Percentiles rank a stretch among this genome's conserved stretches.
Conservation (phyloP, 2,329 filamentous ascomycete genomes). For the Ascocoryne sarcoides region DNA sequence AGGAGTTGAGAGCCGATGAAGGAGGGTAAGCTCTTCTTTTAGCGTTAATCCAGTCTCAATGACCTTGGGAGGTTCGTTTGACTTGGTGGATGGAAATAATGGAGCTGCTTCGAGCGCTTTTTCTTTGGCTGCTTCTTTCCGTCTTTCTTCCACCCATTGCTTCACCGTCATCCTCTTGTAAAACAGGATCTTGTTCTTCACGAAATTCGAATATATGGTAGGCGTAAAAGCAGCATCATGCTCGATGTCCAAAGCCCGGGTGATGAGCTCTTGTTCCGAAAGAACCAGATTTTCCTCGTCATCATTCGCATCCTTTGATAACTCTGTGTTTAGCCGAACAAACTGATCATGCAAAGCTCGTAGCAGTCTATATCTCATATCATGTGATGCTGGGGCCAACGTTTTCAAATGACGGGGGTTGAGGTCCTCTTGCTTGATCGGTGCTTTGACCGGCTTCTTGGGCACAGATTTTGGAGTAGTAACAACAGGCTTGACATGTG, state of each 20-base stretch:
- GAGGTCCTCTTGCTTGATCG: conserved; percentile 42
- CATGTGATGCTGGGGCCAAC: conserved; percentile 46
- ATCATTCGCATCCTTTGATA: conserved; percentile 43
- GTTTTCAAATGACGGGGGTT: conserved; percentile 58
- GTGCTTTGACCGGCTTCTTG: conserved; percentile 12
- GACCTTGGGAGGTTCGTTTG: conserved; percentile 35
- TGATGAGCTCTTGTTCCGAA: conserved; percentile 58
- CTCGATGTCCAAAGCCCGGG: conserved; percentile 67
- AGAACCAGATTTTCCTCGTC: conserved; percentile 48
- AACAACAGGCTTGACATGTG: not conserved
- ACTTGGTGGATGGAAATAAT: conserved; percentile 17
- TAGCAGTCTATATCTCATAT: conserved; percentile 47
- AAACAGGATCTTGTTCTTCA: conserved; percentile 71
- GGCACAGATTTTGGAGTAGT: not conserved
- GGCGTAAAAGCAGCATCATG: conserved; percentile 62
- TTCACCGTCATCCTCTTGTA: conserved; percentile 66
- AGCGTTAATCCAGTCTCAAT: conserved; percentile 63
- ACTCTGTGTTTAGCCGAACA: conserved; percentile 55
- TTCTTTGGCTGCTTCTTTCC: conserved; percentile 34
- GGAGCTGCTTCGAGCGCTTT: conserved; percentile 23
- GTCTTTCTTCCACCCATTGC: conserved; percentile 61
- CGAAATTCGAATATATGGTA: conserved; percentile 69
- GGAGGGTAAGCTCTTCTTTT: conserved; percentile 58
- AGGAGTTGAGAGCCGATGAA: conserved; percentile 54
- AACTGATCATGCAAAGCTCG: conserved; percentile 58